Evolutionary conservation across 176 grass and related monocot genomes (phyloP), one percentile per base, ranked within the genome.

Genomic region (Neostapfia colusana): DNA sequence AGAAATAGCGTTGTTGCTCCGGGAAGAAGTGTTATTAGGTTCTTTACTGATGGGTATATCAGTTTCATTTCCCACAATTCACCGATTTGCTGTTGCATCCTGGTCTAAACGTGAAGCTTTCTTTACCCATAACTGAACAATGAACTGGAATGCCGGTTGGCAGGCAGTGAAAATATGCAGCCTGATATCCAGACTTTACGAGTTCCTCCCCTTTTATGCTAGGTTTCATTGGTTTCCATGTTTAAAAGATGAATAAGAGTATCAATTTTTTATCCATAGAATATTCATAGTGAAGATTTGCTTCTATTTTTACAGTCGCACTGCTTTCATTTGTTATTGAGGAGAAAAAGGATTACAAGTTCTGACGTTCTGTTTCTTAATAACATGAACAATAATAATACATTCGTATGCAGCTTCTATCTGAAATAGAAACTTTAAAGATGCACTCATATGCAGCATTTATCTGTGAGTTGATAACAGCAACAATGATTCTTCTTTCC

Each of bases 71-170:
- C 39, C 66, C 40, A 31, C 37, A 71, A 35, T 42, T 53, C 23
- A 67, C 42, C 17, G 16, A 31, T 28, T 11, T 66, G 35, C 26
- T 56, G 20, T 62, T 41, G 18, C 43, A 56, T 26, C 28, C 28
- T 82, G 59, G 34, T 65, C 42, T 65, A 65, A 49, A 63, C 51
- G 2, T 10, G 58, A 70, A 27, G 24, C 7, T 49, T n/a, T 34
- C 16, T 28, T 85, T 85, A 60, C 79, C 49, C 31, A 21, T 74
- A 60, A n/a, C 28, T 49, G 15, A 67, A 49, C 61, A 59, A 23
- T 62, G 63, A 43, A 53, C 53, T 24, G 34, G 20, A 69, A 43
- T 27, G 14, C 49, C 48, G 66, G 28, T 9, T 53, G 58, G 12
- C 20, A 67, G 54, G 21, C 43, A 41, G 15, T 50, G 16, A 21